phyloP scores from a whole-genome alignment of 2,329 filamentous ascomycete species.

The Epichloe sp. region DNA sequence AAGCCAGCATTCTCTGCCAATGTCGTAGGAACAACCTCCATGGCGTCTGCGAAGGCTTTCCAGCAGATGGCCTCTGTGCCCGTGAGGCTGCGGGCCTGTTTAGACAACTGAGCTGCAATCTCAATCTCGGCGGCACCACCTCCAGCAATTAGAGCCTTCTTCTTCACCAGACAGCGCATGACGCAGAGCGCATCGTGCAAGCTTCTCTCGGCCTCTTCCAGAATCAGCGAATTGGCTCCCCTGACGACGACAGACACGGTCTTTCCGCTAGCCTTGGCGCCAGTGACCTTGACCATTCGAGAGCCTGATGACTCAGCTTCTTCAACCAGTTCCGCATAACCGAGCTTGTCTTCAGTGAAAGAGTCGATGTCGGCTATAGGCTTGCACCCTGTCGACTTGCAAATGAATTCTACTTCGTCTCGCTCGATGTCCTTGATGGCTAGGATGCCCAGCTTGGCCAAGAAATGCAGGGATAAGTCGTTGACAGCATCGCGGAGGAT shows the following conservation, averaged over 20 bases:
- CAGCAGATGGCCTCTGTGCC: slow-evolving; percentile 97
- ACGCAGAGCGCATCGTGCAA: slow-evolving; percentile 97
- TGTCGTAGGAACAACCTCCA: slow-evolving; percentile 94
- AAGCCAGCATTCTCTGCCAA: slow-evolving; percentile 93
- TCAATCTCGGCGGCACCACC: slow-evolving; percentile 95
- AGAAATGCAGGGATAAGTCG: slow-evolving; percentile 91
- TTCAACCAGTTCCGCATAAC: slow-evolving; percentile 84
- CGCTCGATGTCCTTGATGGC: slow-evolving; percentile 96
- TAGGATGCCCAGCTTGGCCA: slow-evolving; percentile 91
- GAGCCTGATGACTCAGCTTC: slow-evolving; percentile 79
- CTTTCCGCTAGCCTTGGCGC: slow-evolving; percentile 71
- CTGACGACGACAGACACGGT: slow-evolving; percentile 92
- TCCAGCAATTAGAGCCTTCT: slow-evolving; percentile 96
- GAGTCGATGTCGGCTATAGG: slow-evolving; percentile 97
- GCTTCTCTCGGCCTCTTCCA: slow-evolving; percentile 93
- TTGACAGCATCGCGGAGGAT: slow-evolving; percentile 97
- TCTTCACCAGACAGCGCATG: slow-evolving; percentile 95
- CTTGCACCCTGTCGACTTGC: slow-evolving; percentile 98
- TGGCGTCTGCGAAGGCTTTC: slow-evolving; percentile 95
- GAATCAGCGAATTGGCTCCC: slow-evolving; percentile 84
- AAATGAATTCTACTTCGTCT: slow-evolving; percentile 97
- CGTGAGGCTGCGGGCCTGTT: slow-evolving; percentile 67
- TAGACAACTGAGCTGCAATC: slow-evolving; percentile 75
- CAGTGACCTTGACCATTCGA: slow-evolving; percentile 88
- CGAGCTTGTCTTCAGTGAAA: slow-evolving; percentile 97